phyloP scores from a whole-genome alignment of 495 filamentous ascomycete species.

The Acidiella bohemica region DNA sequence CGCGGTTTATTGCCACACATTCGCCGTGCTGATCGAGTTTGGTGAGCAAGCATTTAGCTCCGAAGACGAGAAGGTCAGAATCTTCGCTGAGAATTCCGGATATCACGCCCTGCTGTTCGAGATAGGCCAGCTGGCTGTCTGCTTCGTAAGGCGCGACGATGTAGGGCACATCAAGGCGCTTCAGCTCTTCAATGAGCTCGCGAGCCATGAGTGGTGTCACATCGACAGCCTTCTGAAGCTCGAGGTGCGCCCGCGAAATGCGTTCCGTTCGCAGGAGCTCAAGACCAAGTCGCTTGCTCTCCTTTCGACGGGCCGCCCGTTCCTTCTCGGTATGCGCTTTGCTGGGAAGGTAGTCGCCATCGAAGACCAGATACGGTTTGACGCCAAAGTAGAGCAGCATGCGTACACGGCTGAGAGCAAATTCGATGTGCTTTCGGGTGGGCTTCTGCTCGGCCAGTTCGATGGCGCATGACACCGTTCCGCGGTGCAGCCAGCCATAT shows the following conservation, averaged over 20 bases:
- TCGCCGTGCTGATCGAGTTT: constrained; percentile 91
- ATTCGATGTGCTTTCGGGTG: constrained; percentile 82
- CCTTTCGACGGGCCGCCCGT: constrained; percentile 53
- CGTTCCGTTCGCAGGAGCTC: constrained; percentile 71
- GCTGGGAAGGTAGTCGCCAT: constrained; percentile 88
- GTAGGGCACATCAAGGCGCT: constrained; percentile 63
- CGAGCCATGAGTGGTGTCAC: constrained; percentile 93
- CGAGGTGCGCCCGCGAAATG: constrained; percentile 62
- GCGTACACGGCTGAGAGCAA: constrained; percentile 73
- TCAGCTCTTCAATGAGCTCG: constrained; percentile 81
- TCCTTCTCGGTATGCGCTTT: constrained; percentile 83
- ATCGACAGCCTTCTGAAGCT: constrained; percentile 92
- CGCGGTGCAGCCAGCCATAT: constrained; percentile 97
- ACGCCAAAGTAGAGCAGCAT: constrained; percentile 92
- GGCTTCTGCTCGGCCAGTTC: constrained; percentile 81
- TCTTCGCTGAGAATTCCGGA: constrained; percentile 88
- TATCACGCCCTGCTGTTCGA: constrained; percentile 73
- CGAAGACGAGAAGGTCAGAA: constrained; percentile 92
- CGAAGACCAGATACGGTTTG: constrained; percentile 84
- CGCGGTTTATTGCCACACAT: constrained; percentile 78
- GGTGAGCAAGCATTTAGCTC: constrained; percentile 75
- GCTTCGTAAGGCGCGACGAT: constrained; percentile 96
- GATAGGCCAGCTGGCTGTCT: constrained; percentile 86
- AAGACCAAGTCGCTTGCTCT: constrained; percentile 58
- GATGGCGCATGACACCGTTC: constrained; percentile 77